phyloP scores from a whole-genome alignment of 805 yeast species.

The Candida railenensis region DNA sequence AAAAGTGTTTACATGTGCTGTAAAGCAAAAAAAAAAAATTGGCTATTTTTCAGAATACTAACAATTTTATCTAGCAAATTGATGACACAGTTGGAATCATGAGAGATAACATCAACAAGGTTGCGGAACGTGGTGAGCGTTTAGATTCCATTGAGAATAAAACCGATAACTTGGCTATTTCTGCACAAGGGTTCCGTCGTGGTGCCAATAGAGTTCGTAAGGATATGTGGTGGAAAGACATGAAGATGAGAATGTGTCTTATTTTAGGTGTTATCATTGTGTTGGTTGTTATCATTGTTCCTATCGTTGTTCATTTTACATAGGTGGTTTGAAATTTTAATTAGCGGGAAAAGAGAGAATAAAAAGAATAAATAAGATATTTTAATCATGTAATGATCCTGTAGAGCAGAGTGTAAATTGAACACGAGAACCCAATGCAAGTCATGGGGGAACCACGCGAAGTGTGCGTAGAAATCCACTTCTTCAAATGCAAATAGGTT shows the following conservation, averaged over 20 bases:
- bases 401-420: too few species aligned
- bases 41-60: too few species aligned
- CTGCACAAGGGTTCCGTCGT: conserved; percentile 92
- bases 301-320: conserved; percentile 86
- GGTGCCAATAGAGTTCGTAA: conserved; percentile 97
- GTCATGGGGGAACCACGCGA: too few species aligned
- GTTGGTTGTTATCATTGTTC: conserved; percentile 84
- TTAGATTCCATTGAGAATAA: conserved; percentile 88
- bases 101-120: conserved; percentile 96
- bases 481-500: too few species aligned
- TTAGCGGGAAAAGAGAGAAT: not conserved
- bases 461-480: too few species aligned
- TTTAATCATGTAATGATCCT: not conserved
- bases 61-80: conserved; percentile 54
- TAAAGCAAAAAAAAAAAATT: too few species aligned
- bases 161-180: conserved; percentile 87
- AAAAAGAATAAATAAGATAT: not conserved
- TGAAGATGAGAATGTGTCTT: conserved; percentile 92
- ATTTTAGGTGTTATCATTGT: conserved; percentile 76
- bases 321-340: conserved; percentile 9
- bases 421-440: too few species aligned
- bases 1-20: too few species aligned
- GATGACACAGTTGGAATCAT: conserved; percentile 96
- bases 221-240: conserved; percentile 99
- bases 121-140: conserved; percentile 92